Base-by-base conservation (phyloP, 1,284 basidiomycete species). In the Pseudozyma sp. region DNA sequence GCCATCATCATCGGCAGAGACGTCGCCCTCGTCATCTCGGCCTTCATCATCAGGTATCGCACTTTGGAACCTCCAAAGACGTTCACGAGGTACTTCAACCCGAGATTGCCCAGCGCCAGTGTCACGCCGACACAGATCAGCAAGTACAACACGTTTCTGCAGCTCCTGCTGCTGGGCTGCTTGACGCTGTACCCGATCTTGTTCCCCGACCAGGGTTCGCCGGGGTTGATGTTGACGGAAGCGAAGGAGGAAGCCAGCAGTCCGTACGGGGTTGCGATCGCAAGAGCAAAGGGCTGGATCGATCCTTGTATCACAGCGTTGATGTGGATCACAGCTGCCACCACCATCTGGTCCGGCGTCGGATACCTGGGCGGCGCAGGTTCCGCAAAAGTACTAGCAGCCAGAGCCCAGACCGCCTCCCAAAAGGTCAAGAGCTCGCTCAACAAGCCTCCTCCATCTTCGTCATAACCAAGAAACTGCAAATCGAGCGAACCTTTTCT, bases 21-120 rank as follows among this genome's bases (percentile, higher is more conserved):
- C 84, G 88, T 94, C 2, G 88, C 92, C 6, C 88, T 99, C 45
- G 92, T 92, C 68, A 84, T 97, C 7, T 92, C 92, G 6, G 97
- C 96, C 3, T 95, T 99, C 82, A 94, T 93, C 82, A 94, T 97
- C 78, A 91, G 96, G 30, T 99, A 93, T 85, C 92, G 90, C 4
- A 93, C 94, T 0, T 86, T 99, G 7, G 92, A 94, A 9, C 87
- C 88, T 49, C 96, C 96, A 2, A 95, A 96, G 90, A 97, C 94
- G 0, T 90, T 94, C 79, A 84, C 87, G 48, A 89, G 96, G 40
- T 99, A 98, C 85, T 98, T 94, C 91, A 93, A 98, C 84, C 93
- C 96, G 65, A 92, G 92, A 13, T 90, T 98, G 66, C 94, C 96
- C 1, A 94, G 93, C 0, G 96, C 94, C 0, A 94, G 96, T 84